Conservation (phyloP, 2,329 filamentous ascomycete genomes). For the Scedosporium dehoogii region DNA sequence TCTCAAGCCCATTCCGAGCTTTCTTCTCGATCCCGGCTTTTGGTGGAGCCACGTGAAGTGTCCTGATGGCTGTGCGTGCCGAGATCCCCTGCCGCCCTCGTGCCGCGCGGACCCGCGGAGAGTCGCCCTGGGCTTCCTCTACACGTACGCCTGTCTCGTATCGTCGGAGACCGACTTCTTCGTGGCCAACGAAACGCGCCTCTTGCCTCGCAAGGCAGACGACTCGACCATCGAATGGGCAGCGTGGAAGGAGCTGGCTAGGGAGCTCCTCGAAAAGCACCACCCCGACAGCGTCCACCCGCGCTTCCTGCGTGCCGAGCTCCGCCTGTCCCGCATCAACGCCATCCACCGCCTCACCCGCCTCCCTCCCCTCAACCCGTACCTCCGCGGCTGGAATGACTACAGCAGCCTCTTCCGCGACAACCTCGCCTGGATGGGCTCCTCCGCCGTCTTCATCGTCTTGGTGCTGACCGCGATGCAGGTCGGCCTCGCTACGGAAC, state of each 20-base stretch:
- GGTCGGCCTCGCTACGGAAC: conserved; percentile 23
- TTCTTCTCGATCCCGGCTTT: too few species aligned
- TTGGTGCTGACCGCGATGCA: conserved; percentile 34
- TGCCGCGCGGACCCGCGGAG: background rate
- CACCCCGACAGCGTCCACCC: too few species aligned
- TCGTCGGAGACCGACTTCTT: background rate
- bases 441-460: conserved; percentile 25
- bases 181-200: background rate
- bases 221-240: background rate
- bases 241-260: background rate
- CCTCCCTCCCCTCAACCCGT: too few species aligned
- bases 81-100: background rate
- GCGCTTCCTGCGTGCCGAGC: too few species aligned
- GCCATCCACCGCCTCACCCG: too few species aligned
- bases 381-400: background rate
- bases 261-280: too few species aligned
- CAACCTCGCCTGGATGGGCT: conserved; percentile 26
- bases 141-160: background rate
- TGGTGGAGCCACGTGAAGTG: too few species aligned
- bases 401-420: conserved; percentile 15
- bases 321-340: too few species aligned
- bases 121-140: background rate
- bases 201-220: background rate
- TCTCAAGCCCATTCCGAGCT: background rate
- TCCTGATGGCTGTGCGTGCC: too few species aligned